phyloP scores from a whole-genome alignment of 108 stramenopile species.

The Fragilariopsis cylindrus region DNA sequence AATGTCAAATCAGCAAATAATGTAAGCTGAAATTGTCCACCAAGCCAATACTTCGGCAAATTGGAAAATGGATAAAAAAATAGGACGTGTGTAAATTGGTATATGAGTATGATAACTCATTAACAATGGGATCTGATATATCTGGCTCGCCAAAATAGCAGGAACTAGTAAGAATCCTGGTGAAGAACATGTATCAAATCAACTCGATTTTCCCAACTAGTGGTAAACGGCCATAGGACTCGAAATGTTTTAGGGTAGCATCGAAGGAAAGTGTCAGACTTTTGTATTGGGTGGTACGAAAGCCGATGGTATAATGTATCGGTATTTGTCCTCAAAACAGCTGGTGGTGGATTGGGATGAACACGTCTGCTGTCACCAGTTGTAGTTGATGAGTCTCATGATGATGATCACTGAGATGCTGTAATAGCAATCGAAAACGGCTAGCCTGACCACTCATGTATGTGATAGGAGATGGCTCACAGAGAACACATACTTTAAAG shows the following conservation, averaged over 20 bases:
- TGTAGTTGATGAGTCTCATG: constrained; percentile 49
- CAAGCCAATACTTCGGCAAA: constrained; percentile 48
- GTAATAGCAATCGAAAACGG: constrained; percentile 87
- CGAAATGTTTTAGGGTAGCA: constrained; percentile 23
- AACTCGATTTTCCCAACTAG: neutral
- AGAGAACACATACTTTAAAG: constrained; percentile 44
- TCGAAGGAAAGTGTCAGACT: constrained; percentile 37
- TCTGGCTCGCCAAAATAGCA: constrained; percentile 36
- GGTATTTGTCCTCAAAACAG: constrained; percentile 46
- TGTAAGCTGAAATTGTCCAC: constrained; percentile 46
- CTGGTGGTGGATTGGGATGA: constrained; percentile 41
- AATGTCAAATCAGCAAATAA: constrained; percentile 76
- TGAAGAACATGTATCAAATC: constrained; percentile 80
- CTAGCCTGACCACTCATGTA: constrained; percentile 89
- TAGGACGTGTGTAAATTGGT: constrained; percentile 70
- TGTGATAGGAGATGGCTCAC: constrained; percentile 81
- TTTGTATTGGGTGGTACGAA: constrained; percentile 51
- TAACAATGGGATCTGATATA: constrained; percentile 41
- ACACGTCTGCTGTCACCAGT: constrained; percentile 74
- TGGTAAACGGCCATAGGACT: constrained; percentile 6
- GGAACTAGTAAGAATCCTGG: constrained; percentile 70
- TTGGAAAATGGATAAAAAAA: constrained; percentile 7
- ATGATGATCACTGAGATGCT: constrained; percentile 37
- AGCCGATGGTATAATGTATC: constrained; percentile 44
- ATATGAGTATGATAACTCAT: constrained; percentile 82